Conservation (phyloP, 768 basidiomycete species). For the Chalciporus piperatus region DNA sequence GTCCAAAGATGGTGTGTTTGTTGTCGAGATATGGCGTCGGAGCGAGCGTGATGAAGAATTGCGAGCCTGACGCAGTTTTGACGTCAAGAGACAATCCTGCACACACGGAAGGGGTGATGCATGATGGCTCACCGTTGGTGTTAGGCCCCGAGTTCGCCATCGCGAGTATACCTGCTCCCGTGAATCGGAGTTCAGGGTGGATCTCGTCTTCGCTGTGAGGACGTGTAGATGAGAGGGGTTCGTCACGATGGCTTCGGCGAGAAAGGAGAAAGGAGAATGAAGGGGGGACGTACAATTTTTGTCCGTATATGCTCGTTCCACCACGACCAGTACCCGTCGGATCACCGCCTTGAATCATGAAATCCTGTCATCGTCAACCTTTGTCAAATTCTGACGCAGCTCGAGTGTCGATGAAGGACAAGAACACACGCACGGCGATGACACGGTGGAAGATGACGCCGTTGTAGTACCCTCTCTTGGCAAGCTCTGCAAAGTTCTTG, state of each 20-base stretch:
- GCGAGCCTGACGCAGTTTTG: conserved; percentile 58
- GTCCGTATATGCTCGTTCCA: conserved; percentile 85
- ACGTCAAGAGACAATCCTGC: too few relatives aligned
- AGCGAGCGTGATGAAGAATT: conserved; percentile 87
- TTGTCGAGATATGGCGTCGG: conserved; percentile 84
- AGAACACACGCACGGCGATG: conserved; percentile 59
- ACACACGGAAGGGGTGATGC: too few relatives aligned
- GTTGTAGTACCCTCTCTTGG: conserved; percentile 93
- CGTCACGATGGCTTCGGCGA: too few relatives aligned
- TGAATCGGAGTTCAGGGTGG: conserved; percentile 87
- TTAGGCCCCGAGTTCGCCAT: conserved; percentile 99
- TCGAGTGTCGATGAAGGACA: too few relatives aligned
- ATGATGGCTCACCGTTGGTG: conserved; percentile 60
- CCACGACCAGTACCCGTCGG: conserved; percentile 95
- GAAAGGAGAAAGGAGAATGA: too few relatives aligned
- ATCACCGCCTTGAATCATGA: conserved; percentile 96
- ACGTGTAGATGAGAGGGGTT: neutral
- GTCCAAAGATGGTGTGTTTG: conserved; percentile 88
- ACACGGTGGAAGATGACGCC: conserved; percentile 88
- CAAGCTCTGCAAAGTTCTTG: conserved; percentile 90
- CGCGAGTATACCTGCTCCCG: conserved; percentile 92
- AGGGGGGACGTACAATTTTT: conserved; percentile 65
- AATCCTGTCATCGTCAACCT: conserved; percentile 57
- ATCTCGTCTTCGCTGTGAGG: conserved; percentile 79
- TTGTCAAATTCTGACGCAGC: too few relatives aligned